phyloP scores from a whole-genome alignment of 352 stramenopile species.

The Phytophthora cactorum region DNA sequence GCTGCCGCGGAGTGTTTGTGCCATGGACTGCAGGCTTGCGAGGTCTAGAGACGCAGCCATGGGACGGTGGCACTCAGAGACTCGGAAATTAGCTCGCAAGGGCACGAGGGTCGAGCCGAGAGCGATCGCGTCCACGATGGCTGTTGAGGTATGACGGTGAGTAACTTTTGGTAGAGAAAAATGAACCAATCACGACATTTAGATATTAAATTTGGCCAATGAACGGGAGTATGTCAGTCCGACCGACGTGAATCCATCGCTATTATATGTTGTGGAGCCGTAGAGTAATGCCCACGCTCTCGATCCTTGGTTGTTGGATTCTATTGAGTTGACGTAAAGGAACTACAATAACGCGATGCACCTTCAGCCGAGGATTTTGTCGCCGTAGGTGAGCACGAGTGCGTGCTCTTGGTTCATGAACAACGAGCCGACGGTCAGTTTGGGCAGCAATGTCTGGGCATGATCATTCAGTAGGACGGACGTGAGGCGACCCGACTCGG shows the following conservation, averaged over 20 bases:
- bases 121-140: conserved; percentile 11
- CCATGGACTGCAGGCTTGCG: conserved; percentile 68
- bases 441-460: conserved; percentile 62
- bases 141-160: conserved; percentile 14
- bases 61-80: conserved; percentile 4
- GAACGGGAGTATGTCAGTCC: not conserved
- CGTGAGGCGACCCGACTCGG: conserved; percentile 34
- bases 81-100: not conserved
- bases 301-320: not conserved
- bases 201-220: conserved; percentile 13
- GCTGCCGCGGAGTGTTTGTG: conserved; percentile 62
- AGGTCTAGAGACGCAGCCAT: conserved; percentile 72
- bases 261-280: not conserved
- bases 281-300: conserved; percentile 6
- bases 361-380: conserved; percentile 58
- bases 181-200: conserved; percentile 19
- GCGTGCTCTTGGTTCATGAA: conserved; percentile 70
- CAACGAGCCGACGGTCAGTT: conserved; percentile 65
- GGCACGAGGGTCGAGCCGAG: conserved; percentile 9
- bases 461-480: conserved; percentile 74
- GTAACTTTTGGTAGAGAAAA: not conserved
- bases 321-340: conserved; percentile 16
- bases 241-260: not conserved
- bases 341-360: not conserved
- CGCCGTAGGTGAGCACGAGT: conserved; percentile 77